Evolutionary conservation across 208 protist species (phyloP).

Genomic region (Acanthamoeba healyi): DNA sequence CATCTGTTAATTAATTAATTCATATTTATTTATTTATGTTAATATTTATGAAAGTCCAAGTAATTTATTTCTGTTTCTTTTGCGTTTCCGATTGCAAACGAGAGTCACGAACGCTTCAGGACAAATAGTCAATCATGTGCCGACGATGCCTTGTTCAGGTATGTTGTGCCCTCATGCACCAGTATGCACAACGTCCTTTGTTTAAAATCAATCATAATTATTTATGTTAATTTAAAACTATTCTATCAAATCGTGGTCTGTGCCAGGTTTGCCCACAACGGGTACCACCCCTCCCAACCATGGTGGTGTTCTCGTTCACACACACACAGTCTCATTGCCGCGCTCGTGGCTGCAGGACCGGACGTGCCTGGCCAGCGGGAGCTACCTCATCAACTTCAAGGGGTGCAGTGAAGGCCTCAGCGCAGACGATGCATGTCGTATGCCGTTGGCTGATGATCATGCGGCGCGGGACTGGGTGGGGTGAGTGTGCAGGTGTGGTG

Average conservation of each 20-base stretch:
- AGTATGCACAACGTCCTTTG: no score
- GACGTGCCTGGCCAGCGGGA: conserved; percentile 38
- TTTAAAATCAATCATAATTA: not conserved
- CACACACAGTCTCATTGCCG: not conserved
- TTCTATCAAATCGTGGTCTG: no score
- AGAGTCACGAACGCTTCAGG: no score
- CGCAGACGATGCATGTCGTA: no score
- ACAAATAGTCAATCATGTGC: conserved; percentile 15
- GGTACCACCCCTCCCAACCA: not conserved
- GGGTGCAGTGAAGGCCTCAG: not conserved
- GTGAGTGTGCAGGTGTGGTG: conserved; percentile 8
- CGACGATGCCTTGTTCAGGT: conserved; percentile 54
- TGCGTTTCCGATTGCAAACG: no score
- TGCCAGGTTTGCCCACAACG: conserved; percentile 18
- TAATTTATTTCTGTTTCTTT: not conserved
- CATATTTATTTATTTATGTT: not conserved
- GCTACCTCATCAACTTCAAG: conserved; percentile 54
- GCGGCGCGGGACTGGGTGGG: no score
- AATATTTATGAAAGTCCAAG: not conserved
- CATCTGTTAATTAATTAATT: no score
- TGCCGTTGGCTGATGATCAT: not conserved
- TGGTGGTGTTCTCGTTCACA: not conserved
- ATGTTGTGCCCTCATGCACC: no score
- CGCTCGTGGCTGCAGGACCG: conserved; percentile 2
- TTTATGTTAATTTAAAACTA: no score